Base-by-base conservation (phyloP, 2,329 filamentous ascomycete genomes). In the Proliferodiscus dingleyae region DNA sequence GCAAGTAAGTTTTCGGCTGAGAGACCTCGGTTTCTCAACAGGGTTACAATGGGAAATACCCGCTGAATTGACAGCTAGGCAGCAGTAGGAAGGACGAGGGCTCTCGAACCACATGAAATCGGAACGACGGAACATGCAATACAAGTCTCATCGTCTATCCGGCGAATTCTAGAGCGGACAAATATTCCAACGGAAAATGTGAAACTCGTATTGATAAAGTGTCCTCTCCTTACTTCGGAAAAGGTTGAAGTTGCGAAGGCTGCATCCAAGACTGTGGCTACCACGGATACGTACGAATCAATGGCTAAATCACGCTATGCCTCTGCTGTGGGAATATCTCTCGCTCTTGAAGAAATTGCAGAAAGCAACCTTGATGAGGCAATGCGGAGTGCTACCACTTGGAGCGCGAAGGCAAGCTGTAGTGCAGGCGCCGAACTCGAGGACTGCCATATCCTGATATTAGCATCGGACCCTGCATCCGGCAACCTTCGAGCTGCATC, bases 241-340 rank as follows among this genome's bases (percentile, higher is more conserved):
- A 64, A 62, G 46, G 45, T 61, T 13, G 52, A 58, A 34, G 46
- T 45, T 18, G 59, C 60, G 38, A 53, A 54, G 16, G 51, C 50
- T 5, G 37, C 43, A 7, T 53, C 54, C 2, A 51, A 50, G 19
- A 42, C 36, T 41, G 54, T 61, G 3, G 34, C 60, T 22, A 62
- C 61, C 4, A 54, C 52, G 4, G 59, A 64, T 41, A 64, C 61
- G 3, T 64, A 64, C 39, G 55, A 64, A 41, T 61, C 59, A 11
- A 64, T 64, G 61, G 61, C 61, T 19, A 59, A 56, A 49, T 64
- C 62, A 9, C 53, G 62, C 7, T 63, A 64, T 41, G 61, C 61
- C 9, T 59, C 56, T 23, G 61, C 62, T 2, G 48, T 64, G 4
- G 61, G 62, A 8, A 59, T 64, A 21, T 56, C 57, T 3, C 43